Evolutionary conservation across 345 rosid species (phyloP).

Genomic region (Adansonia digitata): DNA sequence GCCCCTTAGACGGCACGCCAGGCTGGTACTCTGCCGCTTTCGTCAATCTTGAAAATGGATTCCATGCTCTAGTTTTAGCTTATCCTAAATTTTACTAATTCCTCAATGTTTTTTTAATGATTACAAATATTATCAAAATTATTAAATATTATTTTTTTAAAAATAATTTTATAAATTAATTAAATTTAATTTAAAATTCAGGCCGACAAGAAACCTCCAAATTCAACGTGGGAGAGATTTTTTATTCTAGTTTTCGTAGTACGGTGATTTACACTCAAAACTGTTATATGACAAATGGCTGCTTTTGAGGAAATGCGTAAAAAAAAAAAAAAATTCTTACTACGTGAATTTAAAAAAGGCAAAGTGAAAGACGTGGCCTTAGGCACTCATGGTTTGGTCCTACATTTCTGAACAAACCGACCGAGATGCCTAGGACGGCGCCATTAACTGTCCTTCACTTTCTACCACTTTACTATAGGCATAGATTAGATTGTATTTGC

Average conservation of each 20-base stretch:
- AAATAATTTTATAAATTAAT: too few species aligned
- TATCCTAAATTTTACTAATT: neutral
- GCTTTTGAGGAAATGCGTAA: neutral
- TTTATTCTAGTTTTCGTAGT: neutral
- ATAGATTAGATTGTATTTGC: neutral
- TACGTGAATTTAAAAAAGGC: too few species aligned
- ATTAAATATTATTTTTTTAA: too few species aligned
- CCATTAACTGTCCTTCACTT: neutral
- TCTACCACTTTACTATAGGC: neutral
- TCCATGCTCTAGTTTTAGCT: neutral
- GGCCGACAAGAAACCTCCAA: too few species aligned
- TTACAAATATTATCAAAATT: too few species aligned
- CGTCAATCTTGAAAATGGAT: neutral
- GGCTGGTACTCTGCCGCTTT: neutral
- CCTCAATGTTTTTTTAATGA: neutral
- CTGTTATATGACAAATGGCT: neutral
- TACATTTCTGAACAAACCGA: neutral
- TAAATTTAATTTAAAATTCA: too few species aligned
- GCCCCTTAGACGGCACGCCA: slow-evolving; percentile 8
- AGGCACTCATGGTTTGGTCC: neutral
- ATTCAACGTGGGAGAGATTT: too few species aligned
- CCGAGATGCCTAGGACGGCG: neutral
- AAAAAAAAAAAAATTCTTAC: too few species aligned
- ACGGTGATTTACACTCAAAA: neutral
- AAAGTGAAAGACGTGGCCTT: neutral